These are phyloP conservation scores for Pseudogymnoascus sp. DNA, from an alignment of 2,329 filamentous ascomycete genomes.

Conservation along the genomic window DNA sequence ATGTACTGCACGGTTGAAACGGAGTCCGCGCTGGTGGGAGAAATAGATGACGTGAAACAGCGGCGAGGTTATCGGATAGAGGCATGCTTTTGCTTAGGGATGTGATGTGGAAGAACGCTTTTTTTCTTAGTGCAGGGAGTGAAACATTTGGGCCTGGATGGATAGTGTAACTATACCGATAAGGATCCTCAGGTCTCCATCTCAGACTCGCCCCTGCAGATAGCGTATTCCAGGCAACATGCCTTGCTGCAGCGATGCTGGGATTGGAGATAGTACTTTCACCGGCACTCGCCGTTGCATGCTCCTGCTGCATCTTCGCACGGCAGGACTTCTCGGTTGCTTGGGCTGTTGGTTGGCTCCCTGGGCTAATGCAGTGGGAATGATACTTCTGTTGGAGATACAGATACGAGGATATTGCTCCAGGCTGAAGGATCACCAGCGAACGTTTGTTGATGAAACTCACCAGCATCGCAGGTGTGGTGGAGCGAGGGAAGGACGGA, in stretches of 20 bases:
- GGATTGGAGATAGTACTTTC: neutral
- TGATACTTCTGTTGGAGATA: neutral
- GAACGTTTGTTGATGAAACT: neutral
- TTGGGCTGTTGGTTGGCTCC: neutral
- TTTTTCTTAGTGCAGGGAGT: neutral
- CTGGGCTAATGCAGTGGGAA: neutral
- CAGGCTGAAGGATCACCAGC: neutral
- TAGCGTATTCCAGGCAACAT: neutral
- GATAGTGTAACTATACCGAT: neutral
- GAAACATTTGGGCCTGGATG: neutral
- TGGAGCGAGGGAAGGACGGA: neutral
- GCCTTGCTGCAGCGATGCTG: neutral
- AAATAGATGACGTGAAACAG: neutral
- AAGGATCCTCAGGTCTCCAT: neutral
- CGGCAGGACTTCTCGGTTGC: neutral
- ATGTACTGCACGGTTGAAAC: neutral
- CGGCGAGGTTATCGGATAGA: neutral
- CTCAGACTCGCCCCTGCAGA: neutral
- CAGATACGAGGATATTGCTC: neutral
- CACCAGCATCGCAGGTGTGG: neutral
- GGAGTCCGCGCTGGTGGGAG: neutral
- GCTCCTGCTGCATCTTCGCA: neutral
- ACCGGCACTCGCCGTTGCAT: neutral
- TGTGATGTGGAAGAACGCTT: neutral
- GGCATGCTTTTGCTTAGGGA: neutral